Percentiles rank a stretch among this genome's conserved stretches.
These are phyloP conservation scores for Tulasnella sp. DNA, from an alignment of 768 basidiomycete genomes.

Conservation along the genomic window DNA sequence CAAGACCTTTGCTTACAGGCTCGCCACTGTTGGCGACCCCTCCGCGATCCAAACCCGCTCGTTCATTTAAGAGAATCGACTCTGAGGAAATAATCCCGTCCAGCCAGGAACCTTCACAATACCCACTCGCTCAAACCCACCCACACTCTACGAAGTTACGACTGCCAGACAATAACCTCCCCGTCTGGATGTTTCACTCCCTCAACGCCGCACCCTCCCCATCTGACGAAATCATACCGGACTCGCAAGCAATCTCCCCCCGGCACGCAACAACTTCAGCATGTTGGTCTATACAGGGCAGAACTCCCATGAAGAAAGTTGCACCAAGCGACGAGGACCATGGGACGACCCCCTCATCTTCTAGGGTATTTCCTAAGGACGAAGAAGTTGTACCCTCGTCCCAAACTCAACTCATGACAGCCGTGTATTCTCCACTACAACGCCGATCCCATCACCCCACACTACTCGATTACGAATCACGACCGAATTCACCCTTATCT, in stretches of 20 bases:
- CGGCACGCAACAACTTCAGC: not conserved
- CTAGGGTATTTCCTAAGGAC: not conserved
- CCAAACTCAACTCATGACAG: conserved; percentile 1
- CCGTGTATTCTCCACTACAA: not conserved
- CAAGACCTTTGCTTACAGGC: too few species aligned
- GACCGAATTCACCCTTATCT: not conserved
- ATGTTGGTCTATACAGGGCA: not conserved
- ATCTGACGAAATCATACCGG: not conserved
- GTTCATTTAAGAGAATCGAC: not conserved
- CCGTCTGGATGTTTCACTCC: not conserved
- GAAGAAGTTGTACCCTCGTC: conserved; percentile 8
- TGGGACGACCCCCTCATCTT: not conserved
- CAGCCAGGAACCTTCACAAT: not conserved
- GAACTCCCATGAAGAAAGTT: not conserved
- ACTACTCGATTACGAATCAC: not conserved
- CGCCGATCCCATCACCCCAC: not conserved
- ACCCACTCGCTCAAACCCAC: not conserved
- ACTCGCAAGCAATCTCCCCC: conserved; percentile 1
- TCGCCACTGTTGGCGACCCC: too few species aligned
- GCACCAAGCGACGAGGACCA: not conserved
- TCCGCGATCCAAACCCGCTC: not conserved
- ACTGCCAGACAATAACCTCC: not conserved
- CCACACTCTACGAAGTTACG: not conserved
- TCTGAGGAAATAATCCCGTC: not conserved
- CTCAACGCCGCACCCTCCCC: not conserved